These are phyloP conservation scores for Lactarius indigo DNA, from an alignment of 768 basidiomycete species.

Conservation along the genomic window DNA sequence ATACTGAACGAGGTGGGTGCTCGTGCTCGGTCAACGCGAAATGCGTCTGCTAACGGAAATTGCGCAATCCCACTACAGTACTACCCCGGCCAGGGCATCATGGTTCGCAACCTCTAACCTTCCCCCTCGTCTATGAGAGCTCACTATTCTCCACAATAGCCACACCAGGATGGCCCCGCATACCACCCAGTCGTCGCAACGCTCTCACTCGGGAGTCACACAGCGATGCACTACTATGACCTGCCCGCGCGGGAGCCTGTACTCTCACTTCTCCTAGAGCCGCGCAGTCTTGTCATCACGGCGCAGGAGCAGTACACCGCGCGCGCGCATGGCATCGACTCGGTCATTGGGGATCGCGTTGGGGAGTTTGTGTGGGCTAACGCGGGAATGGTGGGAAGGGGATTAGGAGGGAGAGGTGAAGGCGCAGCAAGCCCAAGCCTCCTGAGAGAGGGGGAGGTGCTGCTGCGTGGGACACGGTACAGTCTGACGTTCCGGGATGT, in stretches of 20 bases:
- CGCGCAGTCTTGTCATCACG: slow-evolving; percentile 81
- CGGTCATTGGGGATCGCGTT: slow-evolving; percentile 46
- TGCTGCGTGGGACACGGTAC: slow-evolving; percentile 59
- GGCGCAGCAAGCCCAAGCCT: slow-evolving; percentile 28
- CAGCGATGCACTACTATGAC: slow-evolving; percentile 78
- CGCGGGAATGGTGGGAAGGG: slow-evolving; percentile 44
- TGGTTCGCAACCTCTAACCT: slow-evolving; percentile 47
- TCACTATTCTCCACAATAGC: slow-evolving; percentile 44
- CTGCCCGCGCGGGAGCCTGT: slow-evolving; percentile 62
- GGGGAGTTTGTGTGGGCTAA: slow-evolving; percentile 50
- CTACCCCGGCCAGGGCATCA: slow-evolving; percentile 87
- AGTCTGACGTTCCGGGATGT: slow-evolving; percentile 89
- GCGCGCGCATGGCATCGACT: slow-evolving; percentile 81
- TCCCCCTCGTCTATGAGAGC: slow-evolving; percentile 17
- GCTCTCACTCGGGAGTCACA: slow-evolving; percentile 81
- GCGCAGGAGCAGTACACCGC: slow-evolving; percentile 61
- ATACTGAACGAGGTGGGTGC: slow-evolving; percentile 75
- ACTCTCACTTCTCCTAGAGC: slow-evolving; percentile 75
- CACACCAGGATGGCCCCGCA: slow-evolving; percentile 88
- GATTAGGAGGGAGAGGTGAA: slow-evolving; percentile 31
- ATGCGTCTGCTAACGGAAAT: not conserved
- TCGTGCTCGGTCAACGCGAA: not conserved
- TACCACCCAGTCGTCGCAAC: slow-evolving; percentile 89
- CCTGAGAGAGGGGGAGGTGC: slow-evolving; percentile 41
- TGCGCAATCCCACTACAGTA: slow-evolving; percentile 46